Percentiles rank a stretch among this genome's conserved stretches.
Evolutionary conservation across 2,329 filamentous ascomycete genomes (phyloP).

Genomic region (Paecilomyces formosus): DNA sequence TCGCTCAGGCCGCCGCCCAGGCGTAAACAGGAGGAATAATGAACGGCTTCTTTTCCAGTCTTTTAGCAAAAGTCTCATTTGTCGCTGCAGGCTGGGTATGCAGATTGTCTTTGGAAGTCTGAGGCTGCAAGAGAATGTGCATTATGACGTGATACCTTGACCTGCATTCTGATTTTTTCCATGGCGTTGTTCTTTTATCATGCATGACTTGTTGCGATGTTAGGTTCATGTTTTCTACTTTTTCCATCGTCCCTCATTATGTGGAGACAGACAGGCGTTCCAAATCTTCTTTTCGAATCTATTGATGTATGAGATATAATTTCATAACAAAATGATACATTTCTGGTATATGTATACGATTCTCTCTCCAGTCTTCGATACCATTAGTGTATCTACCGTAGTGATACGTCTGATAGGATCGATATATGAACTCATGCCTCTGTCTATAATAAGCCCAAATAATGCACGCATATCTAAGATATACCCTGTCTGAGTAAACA

Average conservation of each 20-base stretch:
- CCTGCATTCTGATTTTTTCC: neutral
- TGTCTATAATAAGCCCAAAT: too few relatives aligned
- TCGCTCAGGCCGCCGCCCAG: conserved; percentile 2
- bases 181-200: neutral
- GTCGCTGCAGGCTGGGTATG: neutral
- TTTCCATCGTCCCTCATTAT: neutral
- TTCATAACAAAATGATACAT: neutral
- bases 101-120: neutral
- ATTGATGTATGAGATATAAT: neutral
- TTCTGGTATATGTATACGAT: neutral
- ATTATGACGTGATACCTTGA: neutral
- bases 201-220: neutral
- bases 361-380: too few relatives aligned
- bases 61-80: neutral
- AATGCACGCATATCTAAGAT: too few relatives aligned
- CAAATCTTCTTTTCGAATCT: neutral
- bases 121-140: neutral
- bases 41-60: neutral
- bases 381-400: too few relatives aligned
- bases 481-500: too few relatives aligned
- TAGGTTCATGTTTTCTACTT: neutral
- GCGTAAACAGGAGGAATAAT: neutral
- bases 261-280: neutral
- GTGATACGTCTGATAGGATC: neutral
- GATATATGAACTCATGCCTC: too few relatives aligned